Base-by-base conservation (phyloP, 495 filamentous ascomycete genomes). In the Podospora pseudocomata region DNA sequence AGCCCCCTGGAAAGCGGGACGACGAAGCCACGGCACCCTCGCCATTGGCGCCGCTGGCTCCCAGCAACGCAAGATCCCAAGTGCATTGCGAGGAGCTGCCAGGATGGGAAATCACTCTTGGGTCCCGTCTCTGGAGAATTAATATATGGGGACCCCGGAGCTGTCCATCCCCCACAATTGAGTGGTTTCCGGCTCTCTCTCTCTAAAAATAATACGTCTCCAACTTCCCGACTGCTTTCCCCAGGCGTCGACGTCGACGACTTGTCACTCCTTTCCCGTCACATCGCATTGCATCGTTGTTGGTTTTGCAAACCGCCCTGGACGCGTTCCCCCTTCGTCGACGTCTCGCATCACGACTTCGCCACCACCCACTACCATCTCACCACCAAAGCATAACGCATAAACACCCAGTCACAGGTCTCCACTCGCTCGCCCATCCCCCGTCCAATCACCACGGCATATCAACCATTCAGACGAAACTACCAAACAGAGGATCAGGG, bases 141-240 rank as follows among this genome's bases (percentile, higher is more conserved):
- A 71, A 71, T 71, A 71, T 71, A 71, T 68, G 69, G 63, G 11
- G 65, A 49, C 66, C 65, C 66, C 30, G 49, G 69, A 18, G 39
- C 69, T 64, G 49, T 64, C 69, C 69, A 32, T 64, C 62, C 69
- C 65, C 63, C 54, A 56, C 63, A 56, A 32, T 65, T 63, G 49
- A 34, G 54, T 64, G 39, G 53, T 53, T 53, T 61, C 28, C 15
- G 19, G 62, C 30, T 67, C 27, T 59, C 56, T n/a, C 26, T 70
- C 61, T 55, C 56, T 57, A 58, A 59, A 28, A 57, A 70, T 18
- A 61, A 53, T 60, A 13, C 55, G 27, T 32, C 23, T 65, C 30
- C 20, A 59, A 19, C 5, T 66, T 34, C 65, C 65, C 15, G 39
- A 11, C 39, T 49, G 13, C 39, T 49, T 49, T 49, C 39, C 34